These are phyloP conservation scores for Blastocrithidia nonstop DNA, from an alignment of 208 protist genomes.

Conservation along the genomic window DNA sequence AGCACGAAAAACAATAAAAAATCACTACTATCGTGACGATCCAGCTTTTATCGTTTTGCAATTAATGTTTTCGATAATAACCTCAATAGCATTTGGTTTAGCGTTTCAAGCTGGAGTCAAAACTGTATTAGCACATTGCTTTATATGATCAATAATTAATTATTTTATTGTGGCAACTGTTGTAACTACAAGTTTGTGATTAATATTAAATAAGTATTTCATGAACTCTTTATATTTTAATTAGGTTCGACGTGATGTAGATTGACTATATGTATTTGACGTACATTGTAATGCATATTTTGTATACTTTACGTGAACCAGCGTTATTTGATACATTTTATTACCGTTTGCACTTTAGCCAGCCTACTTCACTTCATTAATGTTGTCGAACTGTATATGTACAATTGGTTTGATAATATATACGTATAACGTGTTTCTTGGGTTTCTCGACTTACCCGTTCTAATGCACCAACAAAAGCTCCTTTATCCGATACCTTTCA, in stretches of 20 bases:
- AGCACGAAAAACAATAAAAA: slow-evolving; percentile 91
- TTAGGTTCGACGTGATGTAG: too few species aligned
- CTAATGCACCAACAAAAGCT: slow-evolving; percentile 70
- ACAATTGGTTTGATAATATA: slow-evolving; percentile 54
- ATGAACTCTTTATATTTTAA: too few species aligned
- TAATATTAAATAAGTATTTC: too few species aligned
- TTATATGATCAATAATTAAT: too few species aligned
- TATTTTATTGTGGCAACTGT: too few species aligned
- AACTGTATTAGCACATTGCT: neutral
- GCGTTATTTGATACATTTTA: slow-evolving; percentile 75
- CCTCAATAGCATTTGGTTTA: slow-evolving; percentile 34
- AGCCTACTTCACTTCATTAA: slow-evolving; percentile 10
- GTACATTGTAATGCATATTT: slow-evolving; percentile 96
- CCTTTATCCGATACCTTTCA: slow-evolving; percentile 70
- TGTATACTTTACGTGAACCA: slow-evolving; percentile 87
- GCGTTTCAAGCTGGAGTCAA: slow-evolving; percentile 8
- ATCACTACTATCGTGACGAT: slow-evolving; percentile 94
- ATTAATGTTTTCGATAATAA: slow-evolving; percentile 61
- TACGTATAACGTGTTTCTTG: slow-evolving; percentile 84
- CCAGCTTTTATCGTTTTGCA: slow-evolving; percentile 92
- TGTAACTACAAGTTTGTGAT: too few species aligned
- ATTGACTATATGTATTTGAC: slow-evolving; percentile 94
- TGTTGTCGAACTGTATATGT: slow-evolving; percentile 55
- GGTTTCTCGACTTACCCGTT: slow-evolving; percentile 85
- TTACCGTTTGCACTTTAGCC: slow-evolving; percentile 26